These are phyloP conservation scores for Pythium scleroteichum DNA, from an alignment of 352 stramenopile species.

Conservation along the genomic window DNA sequence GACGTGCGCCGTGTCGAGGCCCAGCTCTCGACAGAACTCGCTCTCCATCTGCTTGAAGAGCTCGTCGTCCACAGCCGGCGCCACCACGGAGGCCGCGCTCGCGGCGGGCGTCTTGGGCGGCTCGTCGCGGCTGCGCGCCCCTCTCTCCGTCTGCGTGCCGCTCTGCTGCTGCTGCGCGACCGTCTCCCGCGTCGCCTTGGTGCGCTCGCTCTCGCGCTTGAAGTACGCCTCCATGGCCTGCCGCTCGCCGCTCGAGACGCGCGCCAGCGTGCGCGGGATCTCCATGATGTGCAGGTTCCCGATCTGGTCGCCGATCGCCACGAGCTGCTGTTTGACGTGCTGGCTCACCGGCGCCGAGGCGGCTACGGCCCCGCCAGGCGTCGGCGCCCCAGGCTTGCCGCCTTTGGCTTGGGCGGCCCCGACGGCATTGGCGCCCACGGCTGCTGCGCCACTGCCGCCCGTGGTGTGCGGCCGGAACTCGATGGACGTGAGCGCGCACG, in stretches of 20 bases:
- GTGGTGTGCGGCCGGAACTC: constrained; percentile 57
- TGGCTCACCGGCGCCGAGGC: constrained; percentile 22
- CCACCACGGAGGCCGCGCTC: neutral
- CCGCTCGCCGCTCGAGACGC: constrained; percentile 80
- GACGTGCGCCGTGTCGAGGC: constrained; percentile 36
- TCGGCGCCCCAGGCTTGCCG: constrained; percentile 5
- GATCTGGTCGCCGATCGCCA: constrained; percentile 90
- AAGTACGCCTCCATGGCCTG: constrained; percentile 87
- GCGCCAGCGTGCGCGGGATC: constrained; percentile 86
- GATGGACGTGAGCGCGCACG: constrained; percentile 86
- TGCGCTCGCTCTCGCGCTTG: constrained; percentile 85
- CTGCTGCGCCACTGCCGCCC: constrained; percentile 13
- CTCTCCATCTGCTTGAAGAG: constrained; percentile 78
- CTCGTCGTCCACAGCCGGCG: constrained; percentile 45
- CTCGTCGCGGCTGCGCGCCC: constrained; percentile 15
- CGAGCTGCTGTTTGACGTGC: constrained; percentile 85
- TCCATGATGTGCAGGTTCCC: constrained; percentile 94
- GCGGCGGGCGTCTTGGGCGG: constrained; percentile 21
- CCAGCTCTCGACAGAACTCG: constrained; percentile 75
- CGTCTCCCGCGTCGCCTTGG: constrained; percentile 42
- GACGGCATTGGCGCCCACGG: constrained; percentile 12
- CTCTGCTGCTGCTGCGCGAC: constrained; percentile 18
- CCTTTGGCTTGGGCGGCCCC: constrained; percentile 17
- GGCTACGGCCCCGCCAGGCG: constrained; percentile 1
- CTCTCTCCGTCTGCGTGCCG: constrained; percentile 4